phyloP scores from a whole-genome alignment of 2,329 filamentous ascomycete genomes.

The Colletotrichum agaves region DNA sequence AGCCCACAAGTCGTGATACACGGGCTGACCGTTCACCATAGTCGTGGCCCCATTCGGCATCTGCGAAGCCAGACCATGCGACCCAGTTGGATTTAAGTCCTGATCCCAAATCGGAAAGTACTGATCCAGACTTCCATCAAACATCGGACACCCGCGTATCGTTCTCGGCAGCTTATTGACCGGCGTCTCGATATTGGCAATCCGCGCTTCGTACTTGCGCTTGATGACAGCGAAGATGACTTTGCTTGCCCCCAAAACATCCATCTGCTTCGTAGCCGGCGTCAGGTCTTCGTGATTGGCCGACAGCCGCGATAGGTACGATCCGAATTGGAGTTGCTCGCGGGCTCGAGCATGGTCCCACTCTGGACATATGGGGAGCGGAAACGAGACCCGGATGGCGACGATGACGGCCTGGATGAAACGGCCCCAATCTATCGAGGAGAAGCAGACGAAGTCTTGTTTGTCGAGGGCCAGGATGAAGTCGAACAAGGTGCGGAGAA shows the following conservation, averaged over 20 bases:
- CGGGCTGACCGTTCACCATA: conserved; percentile 38
- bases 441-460: conserved; percentile 49
- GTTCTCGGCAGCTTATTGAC: conserved; percentile 38
- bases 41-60: conserved; percentile 21
- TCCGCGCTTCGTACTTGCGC: conserved; percentile 56
- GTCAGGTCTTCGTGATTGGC: conserved; percentile 40
- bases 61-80: conserved; percentile 11
- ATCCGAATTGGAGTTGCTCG: conserved; percentile 50
- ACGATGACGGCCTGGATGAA: conserved; percentile 55
- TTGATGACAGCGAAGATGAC: conserved; percentile 59
- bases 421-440: conserved; percentile 55
- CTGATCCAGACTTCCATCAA: conserved; percentile 60
- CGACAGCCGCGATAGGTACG: conserved; percentile 52
- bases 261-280: conserved; percentile 46
- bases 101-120: conserved; percentile 60
- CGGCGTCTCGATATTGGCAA: conserved; percentile 46
- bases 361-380: conserved; percentile 48
- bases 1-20: conserved; percentile 59
- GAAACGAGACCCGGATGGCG: conserved; percentile 59
- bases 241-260: conserved; percentile 57
- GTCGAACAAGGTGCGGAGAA: conserved; percentile 48
- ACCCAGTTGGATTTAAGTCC: conserved; percentile 39
- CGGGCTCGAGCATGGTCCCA: conserved; percentile 52
- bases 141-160: conserved; percentile 58
- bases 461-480: conserved; percentile 45